phyloP scores from a whole-genome alignment of 305 asterid genomes.

The Fraxinus sp. region DNA sequence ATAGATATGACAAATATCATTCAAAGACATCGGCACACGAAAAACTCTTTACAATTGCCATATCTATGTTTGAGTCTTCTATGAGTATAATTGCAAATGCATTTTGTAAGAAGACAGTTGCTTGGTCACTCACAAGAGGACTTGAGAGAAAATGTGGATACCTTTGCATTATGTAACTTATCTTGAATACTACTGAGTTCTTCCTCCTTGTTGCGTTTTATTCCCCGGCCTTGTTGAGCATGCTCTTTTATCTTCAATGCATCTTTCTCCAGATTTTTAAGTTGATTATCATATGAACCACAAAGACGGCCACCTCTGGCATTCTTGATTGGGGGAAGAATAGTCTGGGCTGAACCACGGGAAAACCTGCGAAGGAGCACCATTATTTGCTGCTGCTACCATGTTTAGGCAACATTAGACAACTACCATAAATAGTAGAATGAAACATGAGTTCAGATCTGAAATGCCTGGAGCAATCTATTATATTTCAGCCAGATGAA shows the following conservation, averaged over 20 bases:
- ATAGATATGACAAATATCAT: not conserved
- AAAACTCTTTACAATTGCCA: not conserved
- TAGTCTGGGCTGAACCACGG: conserved; percentile 81
- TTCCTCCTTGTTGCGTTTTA: conserved; percentile 60
- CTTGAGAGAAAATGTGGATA: conserved; percentile 20
- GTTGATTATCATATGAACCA: conserved; percentile 78
- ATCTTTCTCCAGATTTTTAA: conserved; percentile 51
- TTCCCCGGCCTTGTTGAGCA: conserved; percentile 43
- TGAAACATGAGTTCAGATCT: conserved; percentile 9
- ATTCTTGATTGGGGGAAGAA: conserved; percentile 74
- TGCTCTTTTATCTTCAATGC: conserved; percentile 46
- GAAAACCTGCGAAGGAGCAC: conserved; percentile 59
- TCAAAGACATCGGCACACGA: conserved; percentile 6
- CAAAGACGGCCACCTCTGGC: conserved; percentile 74
- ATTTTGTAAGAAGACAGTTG: not conserved
- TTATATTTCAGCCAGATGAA: conserved; percentile 4
- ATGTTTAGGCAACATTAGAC: conserved; percentile 21
- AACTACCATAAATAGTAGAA: conserved; percentile 16
- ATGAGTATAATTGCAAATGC: conserved; percentile 7
- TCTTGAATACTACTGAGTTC: conserved; percentile 46
- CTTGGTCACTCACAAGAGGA: not conserved
- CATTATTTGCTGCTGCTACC: conserved; percentile 27
- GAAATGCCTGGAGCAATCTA: conserved; percentile 4
- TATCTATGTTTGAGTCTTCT: conserved; percentile 4
- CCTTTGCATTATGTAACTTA: conserved; percentile 45